These are phyloP conservation scores for Citrullus colocynthis DNA, from an alignment of 306 rosid genomes.

Conservation along the genomic window DNA sequence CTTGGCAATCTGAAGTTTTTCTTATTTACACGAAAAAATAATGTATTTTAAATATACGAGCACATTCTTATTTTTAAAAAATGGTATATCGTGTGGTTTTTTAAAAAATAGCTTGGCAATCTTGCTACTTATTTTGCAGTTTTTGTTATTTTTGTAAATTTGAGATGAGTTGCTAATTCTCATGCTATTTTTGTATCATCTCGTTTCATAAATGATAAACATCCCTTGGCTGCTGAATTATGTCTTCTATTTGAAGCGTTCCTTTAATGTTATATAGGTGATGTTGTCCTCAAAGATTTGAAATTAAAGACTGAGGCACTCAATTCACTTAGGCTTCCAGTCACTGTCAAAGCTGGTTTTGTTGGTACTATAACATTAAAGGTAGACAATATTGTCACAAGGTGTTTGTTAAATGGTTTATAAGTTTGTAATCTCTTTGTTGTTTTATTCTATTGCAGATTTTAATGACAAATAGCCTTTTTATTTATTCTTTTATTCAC, in stretches of 20 bases:
- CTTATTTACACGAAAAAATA: neutral
- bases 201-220: neutral
- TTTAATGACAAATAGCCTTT: neutral
- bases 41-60: neutral
- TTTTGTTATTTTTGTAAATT: neutral
- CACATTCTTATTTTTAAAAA: neutral
- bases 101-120: too few relatives aligned
- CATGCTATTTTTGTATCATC: neutral
- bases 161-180: neutral
- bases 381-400: conserved; percentile 35
- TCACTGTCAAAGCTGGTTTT: conserved; percentile 94
- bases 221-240: neutral
- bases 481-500: neutral
- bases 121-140: neutral
- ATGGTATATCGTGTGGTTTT: neutral
- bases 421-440: neutral
- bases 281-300: conserved; percentile 92
- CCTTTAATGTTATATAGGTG: conserved; percentile 40
- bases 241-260: neutral
- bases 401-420: conserved; percentile 7
- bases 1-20: neutral
- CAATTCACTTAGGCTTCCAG: conserved; percentile 85
- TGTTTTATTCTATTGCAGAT: neutral
- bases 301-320: conserved; percentile 88
- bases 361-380: conserved; percentile 80